Conservation (phyloP, 2,329 filamentous ascomycete species). For the Talaromyces sp. region DNA sequence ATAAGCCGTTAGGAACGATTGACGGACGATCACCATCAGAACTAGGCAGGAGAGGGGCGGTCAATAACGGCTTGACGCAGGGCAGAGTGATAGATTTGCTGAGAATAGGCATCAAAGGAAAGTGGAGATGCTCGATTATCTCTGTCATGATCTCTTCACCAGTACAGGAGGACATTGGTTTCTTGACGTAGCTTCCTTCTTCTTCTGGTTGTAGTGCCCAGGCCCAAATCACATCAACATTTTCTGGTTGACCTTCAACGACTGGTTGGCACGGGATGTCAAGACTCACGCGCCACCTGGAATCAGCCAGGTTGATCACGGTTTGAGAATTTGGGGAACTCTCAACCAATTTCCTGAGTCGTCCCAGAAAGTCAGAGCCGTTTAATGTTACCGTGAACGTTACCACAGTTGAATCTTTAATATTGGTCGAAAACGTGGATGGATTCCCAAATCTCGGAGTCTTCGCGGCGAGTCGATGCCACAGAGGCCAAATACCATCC, state of each 20-base stretch:
- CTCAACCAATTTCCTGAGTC: background rate
- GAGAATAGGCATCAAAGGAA: background rate
- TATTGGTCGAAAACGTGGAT: constrained; percentile 34
- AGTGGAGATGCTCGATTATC: background rate
- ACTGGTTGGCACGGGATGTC: background rate
- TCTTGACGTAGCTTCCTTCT: background rate
- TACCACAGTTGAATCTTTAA: constrained; percentile 30
- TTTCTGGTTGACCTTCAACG: background rate
- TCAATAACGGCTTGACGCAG: background rate
- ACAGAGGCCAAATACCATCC: constrained; percentile 42
- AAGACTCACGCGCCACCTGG: background rate
- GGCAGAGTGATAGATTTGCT: background rate
- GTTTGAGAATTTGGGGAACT: background rate
- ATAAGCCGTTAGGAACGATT: background rate
- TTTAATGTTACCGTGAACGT: constrained; percentile 40
- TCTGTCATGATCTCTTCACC: background rate
- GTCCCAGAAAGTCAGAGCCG: background rate
- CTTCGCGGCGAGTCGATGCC: constrained; percentile 38
- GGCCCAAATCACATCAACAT: background rate
- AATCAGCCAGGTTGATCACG: background rate
- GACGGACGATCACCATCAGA: background rate
- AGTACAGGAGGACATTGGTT: background rate
- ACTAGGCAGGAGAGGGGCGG: background rate
- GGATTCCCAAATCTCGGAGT: constrained; percentile 37
- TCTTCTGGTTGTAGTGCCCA: background rate